A percentile compares a stretch with the other conserved stretches of the same genome.
phyloP scores from a whole-genome alignment of 495 filamentous ascomycete genomes.

The Astrothelium macrocarpum region DNA sequence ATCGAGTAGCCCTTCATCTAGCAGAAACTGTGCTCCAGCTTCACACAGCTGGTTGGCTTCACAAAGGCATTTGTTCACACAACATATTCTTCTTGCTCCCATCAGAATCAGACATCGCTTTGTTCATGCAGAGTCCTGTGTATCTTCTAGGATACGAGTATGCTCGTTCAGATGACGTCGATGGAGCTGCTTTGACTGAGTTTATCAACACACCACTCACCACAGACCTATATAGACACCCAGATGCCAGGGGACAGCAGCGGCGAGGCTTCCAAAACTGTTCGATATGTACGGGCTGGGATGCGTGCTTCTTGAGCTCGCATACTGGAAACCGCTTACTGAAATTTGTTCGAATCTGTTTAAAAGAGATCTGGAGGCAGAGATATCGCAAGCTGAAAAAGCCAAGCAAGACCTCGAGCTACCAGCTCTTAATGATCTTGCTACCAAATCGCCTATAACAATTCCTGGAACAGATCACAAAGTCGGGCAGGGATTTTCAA shows the following conservation, averaged over 20 bases:
- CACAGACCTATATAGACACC: constrained; percentile 32
- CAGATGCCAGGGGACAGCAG: constrained; percentile 19
- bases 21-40: constrained; percentile 31
- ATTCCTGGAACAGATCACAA: not conserved
- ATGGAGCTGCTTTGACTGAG: not conserved
- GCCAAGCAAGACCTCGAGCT: not conserved
- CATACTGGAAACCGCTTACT: not conserved
- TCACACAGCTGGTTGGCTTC: constrained; percentile 34
- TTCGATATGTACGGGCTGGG: constrained; percentile 33
- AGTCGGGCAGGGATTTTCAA: not conserved
- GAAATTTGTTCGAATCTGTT: not conserved
- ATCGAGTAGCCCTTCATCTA: constrained; percentile 21
- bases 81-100: constrained; percentile 31
- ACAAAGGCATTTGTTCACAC: constrained; percentile 32
- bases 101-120: constrained; percentile 21
- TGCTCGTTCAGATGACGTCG: constrained; percentile 22
- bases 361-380: not conserved
- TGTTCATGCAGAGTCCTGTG: not conserved
- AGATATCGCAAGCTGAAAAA: not conserved
- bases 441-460: not conserved
- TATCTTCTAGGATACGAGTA: constrained; percentile 29
- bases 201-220: constrained; percentile 21
- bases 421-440: not conserved
- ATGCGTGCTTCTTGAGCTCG: constrained; percentile 16
- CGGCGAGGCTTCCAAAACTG: constrained; percentile 19